phyloP scores from a whole-genome alignment of 371 early-diverging fungal species.

The Racocetra persica region DNA sequence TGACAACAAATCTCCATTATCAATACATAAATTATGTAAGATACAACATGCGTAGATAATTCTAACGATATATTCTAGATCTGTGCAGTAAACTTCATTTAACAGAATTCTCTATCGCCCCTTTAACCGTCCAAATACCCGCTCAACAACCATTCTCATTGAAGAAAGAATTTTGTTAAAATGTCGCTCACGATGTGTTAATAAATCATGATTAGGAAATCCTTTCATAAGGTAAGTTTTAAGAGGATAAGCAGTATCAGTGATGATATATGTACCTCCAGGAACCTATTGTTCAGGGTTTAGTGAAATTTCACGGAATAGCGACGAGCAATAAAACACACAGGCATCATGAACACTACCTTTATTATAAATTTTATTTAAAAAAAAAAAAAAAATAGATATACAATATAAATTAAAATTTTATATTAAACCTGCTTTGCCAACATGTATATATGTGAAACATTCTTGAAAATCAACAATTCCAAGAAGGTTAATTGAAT shows the following conservation, averaged over 20 bases:
- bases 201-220: neutral
- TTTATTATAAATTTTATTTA: neutral
- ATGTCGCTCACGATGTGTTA: neutral
- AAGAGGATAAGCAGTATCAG: neutral
- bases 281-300: neutral
- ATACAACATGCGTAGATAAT: neutral
- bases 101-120: neutral
- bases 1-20: neutral
- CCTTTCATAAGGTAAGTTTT: neutral
- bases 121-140: neutral
- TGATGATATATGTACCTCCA: too few species aligned
- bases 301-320: neutral
- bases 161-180: constrained; percentile 8
- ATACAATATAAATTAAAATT: too few species aligned
- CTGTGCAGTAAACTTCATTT: neutral
- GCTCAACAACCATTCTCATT: neutral
- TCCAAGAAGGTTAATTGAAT: too few species aligned
- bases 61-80: neutral
- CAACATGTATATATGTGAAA: too few species aligned
- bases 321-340: neutral
- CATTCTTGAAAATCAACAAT: too few species aligned
- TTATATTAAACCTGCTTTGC: too few species aligned
- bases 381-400: too few species aligned
- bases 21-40: constrained; percentile 2
- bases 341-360: neutral